Evolutionary conservation across 163 green algal genomes (phyloP).

Genomic region (Smithsoniella earleae): DNA sequence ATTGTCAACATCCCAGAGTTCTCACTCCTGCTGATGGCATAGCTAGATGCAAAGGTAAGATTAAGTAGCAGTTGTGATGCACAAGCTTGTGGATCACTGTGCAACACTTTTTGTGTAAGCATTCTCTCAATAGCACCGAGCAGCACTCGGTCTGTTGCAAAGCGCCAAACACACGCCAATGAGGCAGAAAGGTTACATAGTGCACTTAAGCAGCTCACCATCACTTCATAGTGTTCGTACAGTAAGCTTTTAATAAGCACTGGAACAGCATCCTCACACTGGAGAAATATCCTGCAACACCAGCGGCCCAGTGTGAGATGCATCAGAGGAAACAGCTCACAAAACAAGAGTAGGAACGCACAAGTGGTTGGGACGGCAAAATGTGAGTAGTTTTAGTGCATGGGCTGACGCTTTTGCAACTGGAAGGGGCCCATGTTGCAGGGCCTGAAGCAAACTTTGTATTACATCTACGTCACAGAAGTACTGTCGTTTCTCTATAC

Average conservation of each 20-base stretch:
- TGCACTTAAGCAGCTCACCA: background rate
- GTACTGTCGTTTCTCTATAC: background rate
- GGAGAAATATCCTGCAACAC: constrained; percentile 1
- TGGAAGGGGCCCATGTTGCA: background rate
- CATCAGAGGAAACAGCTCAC: background rate
- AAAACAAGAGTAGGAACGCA: background rate
- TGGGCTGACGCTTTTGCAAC: constrained; percentile 21
- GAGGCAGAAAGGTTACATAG: constrained; percentile 8
- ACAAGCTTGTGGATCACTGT: background rate
- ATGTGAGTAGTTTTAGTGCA: constrained; percentile 23
- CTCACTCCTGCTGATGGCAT: background rate
- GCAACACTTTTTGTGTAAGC: constrained; percentile 12
- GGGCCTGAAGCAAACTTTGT: background rate
- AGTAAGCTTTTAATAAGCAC: background rate
- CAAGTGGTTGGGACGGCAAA: constrained; percentile 23
- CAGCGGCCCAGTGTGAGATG: background rate
- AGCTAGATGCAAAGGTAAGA: background rate
- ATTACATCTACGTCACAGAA: background rate
- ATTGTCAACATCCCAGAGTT: background rate
- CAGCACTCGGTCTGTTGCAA: background rate
- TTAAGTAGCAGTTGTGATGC: constrained; percentile 21
- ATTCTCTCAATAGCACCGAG: background rate
- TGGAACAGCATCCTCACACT: background rate
- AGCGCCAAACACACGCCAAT: background rate
- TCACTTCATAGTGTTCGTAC: background rate